Conservation (phyloP, 441 rosid genomes). For the Omphalea diandra region DNA sequence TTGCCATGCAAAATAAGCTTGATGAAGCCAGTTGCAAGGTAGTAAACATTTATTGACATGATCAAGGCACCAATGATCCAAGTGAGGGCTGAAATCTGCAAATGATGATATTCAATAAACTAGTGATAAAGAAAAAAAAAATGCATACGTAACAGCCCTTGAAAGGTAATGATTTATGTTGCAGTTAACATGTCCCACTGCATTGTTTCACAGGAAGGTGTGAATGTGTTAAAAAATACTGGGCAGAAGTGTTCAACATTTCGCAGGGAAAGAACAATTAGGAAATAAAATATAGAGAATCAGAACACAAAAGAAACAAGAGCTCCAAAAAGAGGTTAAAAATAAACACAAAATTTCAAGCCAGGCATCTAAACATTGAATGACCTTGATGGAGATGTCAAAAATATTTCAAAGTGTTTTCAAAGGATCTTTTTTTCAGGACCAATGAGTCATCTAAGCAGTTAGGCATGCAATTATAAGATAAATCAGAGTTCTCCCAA, state of each 20-base stretch:
- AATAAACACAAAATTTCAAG: neutral
- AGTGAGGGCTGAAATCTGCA: conserved; percentile 68
- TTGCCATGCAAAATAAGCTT: conserved; percentile 56
- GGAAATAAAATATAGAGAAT: neutral
- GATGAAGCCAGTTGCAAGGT: conserved; percentile 55
- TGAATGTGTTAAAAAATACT: too few relatives aligned
- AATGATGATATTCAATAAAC: neutral
- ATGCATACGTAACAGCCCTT: neutral
- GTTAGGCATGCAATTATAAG: neutral
- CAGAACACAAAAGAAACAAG: neutral
- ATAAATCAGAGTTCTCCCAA: neutral
- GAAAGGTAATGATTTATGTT: neutral
- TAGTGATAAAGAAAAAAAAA: neutral
- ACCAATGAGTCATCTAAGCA: too few relatives aligned
- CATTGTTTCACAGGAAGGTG: too few relatives aligned
- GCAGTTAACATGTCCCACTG: neutral
- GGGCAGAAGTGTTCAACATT: neutral
- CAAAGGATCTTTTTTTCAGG: too few relatives aligned
- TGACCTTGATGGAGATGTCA: neutral
- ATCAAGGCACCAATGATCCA: conserved; percentile 77
- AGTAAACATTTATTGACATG: conserved; percentile 86
- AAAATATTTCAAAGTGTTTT: too few relatives aligned
- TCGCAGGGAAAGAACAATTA: neutral
- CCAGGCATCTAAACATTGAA: neutral
- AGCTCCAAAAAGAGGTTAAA: neutral